These are phyloP conservation scores for Populus tomentosa DNA, from an alignment of 441 rosid genomes.

Conservation along the genomic window DNA sequence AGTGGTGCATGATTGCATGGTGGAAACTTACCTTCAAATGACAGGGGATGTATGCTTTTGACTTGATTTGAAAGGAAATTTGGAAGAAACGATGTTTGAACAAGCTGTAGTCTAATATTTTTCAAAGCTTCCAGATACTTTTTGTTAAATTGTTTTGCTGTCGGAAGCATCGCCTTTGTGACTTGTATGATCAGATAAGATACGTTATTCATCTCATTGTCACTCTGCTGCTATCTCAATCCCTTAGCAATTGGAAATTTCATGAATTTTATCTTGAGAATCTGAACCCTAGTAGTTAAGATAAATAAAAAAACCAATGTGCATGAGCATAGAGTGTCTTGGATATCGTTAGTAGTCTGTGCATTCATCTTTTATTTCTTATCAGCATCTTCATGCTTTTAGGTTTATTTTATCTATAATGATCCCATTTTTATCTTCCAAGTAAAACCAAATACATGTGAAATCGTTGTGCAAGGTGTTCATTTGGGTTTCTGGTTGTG, in stretches of 20 bases:
- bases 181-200: conserved; percentile 21
- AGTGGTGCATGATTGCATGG: conserved; percentile 66
- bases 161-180: conserved; percentile 24
- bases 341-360: not conserved
- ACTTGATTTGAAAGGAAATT: conserved; percentile 33
- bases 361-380: not conserved
- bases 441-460: not conserved
- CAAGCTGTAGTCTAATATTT: conserved; percentile 20
- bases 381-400: no score
- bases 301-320: not conserved
- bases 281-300: not conserved
- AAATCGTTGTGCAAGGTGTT: no score
- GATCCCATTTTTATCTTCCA: no score
- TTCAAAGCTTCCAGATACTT: conserved; percentile 24
- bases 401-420: no score
- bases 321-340: not conserved
- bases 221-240: not conserved
- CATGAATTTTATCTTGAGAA: not conserved
- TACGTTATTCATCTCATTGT: not conserved
- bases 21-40: conserved; percentile 18
- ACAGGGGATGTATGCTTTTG: conserved; percentile 38
- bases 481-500: not conserved
- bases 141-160: conserved; percentile 12
- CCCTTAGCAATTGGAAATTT: not conserved
- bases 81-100: conserved; percentile 35